Conservation (phyloP, 805 yeast genomes). For the Candida golubevii region DNA sequence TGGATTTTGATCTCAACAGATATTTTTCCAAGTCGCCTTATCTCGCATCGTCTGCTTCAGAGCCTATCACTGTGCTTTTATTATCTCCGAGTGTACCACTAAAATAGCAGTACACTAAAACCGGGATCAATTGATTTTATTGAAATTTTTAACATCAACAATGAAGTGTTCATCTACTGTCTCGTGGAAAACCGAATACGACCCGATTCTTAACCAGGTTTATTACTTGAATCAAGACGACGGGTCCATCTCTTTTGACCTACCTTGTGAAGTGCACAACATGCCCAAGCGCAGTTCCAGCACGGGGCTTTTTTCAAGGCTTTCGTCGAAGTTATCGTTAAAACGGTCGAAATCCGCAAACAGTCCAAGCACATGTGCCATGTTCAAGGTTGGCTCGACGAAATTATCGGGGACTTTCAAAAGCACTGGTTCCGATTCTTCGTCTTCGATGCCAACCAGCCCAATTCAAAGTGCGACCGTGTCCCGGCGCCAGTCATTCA, state of each 20-base stretch:
- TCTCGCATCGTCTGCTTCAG: too few relatives aligned
- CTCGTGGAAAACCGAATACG: constrained; percentile 15
- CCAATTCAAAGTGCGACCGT: not conserved
- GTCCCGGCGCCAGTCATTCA: not conserved
- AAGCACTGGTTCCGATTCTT: not conserved
- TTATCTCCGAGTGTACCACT: too few relatives aligned
- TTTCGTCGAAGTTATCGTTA: constrained; percentile 12
- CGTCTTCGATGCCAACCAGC: not conserved
- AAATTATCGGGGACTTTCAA: not conserved
- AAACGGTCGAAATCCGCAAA: constrained; percentile 4
- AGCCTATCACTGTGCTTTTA: too few relatives aligned
- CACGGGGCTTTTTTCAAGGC: constrained; percentile 6
- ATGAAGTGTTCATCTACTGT: not conserved
- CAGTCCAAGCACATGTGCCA: not conserved
- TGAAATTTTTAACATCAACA: too few relatives aligned
- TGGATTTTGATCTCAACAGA: too few relatives aligned
- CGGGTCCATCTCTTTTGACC: constrained; percentile 16
- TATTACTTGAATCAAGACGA: constrained; percentile 14
- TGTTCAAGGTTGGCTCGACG: not conserved
- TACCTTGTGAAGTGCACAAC: constrained; percentile 18
- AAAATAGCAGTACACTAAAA: too few relatives aligned
- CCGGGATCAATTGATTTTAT: too few relatives aligned
- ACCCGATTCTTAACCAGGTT: constrained; percentile 14
- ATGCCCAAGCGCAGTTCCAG: constrained; percentile 2
- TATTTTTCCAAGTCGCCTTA: too few relatives aligned